Evolutionary conservation across 108 stramenopile genomes (phyloP), one percentile per base, ranked within the genome.

Genomic region (Phaeodactylum tricornutum): DNA sequence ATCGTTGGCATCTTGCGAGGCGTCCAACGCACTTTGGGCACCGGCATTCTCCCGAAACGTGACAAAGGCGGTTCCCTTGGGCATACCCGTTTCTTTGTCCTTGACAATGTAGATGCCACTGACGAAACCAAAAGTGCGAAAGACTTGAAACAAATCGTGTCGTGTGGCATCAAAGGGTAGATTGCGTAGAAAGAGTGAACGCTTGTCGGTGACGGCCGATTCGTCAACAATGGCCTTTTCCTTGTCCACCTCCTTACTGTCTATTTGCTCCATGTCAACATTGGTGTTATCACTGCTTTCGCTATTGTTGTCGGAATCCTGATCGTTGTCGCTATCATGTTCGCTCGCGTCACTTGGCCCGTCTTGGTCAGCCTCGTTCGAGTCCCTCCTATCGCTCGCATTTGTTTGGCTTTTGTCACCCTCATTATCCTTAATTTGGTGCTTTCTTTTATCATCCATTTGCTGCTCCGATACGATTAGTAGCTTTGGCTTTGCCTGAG

Each of bases 141-240:
- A 88, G 20, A 79, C 55, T 44, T 84, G 63, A 53, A 84, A 83
- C 5, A 99, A 20, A 40, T 87, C 89, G 39, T 87, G 74, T 27
- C 89, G 63, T 26, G 90, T 92, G 22, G 82, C 62, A 66, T 97
- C 98, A 60, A 96, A 99, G 11, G 95, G 88, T 31, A 99, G 59
- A 61, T 97, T 96, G 23, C 98, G 82, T 17, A 99, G 38, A 52
- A 99, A 99, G 1, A 97, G 44, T 28, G 59, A 52, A 8, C 71
- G 62, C 28, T 66, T 59, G 22, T 67, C 68, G 15, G 57, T 37
- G 0, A 63, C 51, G 22, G 49, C 57, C 35, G 26, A 23, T 17
- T 58, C 42, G 21, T 53, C 64, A 8, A 44, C 25, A 26, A 43
- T 27, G 26, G 21, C 49, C 14, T 59, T 30, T 15, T 50, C 37